A percentile compares a stretch with the other conserved stretches of the same genome.
phyloP scores from a whole-genome alignment of 257 asterid genomes.

The Anisodus tanguticus region DNA sequence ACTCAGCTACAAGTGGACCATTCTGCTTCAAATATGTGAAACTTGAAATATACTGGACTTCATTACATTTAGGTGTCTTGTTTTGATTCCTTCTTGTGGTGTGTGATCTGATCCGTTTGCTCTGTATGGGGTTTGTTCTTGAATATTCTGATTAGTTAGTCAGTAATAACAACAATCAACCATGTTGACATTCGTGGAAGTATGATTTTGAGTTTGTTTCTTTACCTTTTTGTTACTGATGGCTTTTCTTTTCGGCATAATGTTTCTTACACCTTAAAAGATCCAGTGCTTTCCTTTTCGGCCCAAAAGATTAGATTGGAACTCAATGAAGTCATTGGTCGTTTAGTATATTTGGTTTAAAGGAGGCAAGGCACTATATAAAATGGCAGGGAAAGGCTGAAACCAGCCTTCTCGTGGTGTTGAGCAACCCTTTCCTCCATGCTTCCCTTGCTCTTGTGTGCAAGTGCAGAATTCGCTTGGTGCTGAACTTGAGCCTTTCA shows the following conservation, averaged over 20 bases:
- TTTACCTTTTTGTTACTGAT: neutral
- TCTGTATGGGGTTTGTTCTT: neutral
- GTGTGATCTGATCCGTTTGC: conserved; percentile 19
- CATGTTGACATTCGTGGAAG: neutral
- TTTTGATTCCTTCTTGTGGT: conserved; percentile 19
- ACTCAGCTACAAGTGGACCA: neutral
- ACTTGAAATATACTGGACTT: conserved; percentile 26
- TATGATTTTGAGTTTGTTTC: neutral
- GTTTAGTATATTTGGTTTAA: conserved; percentile 3
- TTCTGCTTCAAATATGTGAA: conserved; percentile 19
- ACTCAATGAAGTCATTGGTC: conserved; percentile 11
- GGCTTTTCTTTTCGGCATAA: neutral
- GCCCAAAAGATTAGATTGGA: neutral
- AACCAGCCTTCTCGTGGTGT: neutral
- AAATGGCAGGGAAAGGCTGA: neutral
- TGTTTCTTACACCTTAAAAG: neutral
- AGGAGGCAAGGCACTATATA: neutral
- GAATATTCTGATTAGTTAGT: no score
- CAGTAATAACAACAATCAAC: no score
- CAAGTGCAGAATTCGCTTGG: neutral
- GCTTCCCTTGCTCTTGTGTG: conserved; percentile 6
- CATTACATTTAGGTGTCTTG: neutral
- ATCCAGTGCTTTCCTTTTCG: neutral
- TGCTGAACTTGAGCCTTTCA: conserved; percentile 1
- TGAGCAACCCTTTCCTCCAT: neutral